Evolutionary conservation across 805 yeast genomes (phyloP).

Genomic region (Saccharomycodes ludwigii): DNA sequence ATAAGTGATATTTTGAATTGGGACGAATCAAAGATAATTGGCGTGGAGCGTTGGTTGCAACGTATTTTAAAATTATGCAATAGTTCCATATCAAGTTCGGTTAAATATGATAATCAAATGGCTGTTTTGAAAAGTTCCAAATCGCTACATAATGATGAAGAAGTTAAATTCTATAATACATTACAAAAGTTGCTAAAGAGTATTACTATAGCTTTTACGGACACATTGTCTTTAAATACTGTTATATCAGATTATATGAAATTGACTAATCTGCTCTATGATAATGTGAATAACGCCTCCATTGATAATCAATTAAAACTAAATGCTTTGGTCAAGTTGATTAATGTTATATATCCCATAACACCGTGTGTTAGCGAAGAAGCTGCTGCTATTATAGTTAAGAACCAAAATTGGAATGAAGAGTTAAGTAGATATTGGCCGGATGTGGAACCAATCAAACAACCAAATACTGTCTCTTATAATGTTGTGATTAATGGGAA

Average conservation of each 20-base stretch:
- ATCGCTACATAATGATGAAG: constrained; percentile 26
- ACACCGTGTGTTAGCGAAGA: constrained; percentile 79
- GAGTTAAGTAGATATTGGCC: constrained; percentile 45
- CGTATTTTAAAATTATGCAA: constrained; percentile 30
- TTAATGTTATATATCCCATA: constrained; percentile 65
- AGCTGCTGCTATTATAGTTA: constrained; percentile 44
- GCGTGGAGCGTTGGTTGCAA: constrained; percentile 77
- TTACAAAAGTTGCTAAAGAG: constrained; percentile 34
- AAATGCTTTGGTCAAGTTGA: constrained; percentile 38
- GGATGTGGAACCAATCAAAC: constrained; percentile 23
- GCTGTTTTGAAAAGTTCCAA: neutral
- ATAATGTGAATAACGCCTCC: constrained; percentile 26
- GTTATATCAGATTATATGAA: constrained; percentile 87
- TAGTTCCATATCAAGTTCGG: neutral
- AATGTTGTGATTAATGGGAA: constrained; percentile 69
- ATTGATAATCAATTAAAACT: constrained; percentile 31
- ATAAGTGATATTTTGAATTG: constrained; percentile 70
- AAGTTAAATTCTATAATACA: constrained; percentile 46
- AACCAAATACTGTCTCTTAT: constrained; percentile 29
- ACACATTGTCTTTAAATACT: constrained; percentile 60
- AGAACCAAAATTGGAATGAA: constrained; percentile 19
- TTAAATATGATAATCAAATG: neutral
- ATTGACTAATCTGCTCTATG: constrained; percentile 33
- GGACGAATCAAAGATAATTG: constrained; percentile 82
- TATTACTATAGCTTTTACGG: constrained; percentile 48